Percentiles rank a stretch among this genome's conserved stretches.
These are phyloP conservation scores for Dactylella cylindrospora DNA, from an alignment of 2,329 filamentous ascomycete genomes.

Conservation along the genomic window DNA sequence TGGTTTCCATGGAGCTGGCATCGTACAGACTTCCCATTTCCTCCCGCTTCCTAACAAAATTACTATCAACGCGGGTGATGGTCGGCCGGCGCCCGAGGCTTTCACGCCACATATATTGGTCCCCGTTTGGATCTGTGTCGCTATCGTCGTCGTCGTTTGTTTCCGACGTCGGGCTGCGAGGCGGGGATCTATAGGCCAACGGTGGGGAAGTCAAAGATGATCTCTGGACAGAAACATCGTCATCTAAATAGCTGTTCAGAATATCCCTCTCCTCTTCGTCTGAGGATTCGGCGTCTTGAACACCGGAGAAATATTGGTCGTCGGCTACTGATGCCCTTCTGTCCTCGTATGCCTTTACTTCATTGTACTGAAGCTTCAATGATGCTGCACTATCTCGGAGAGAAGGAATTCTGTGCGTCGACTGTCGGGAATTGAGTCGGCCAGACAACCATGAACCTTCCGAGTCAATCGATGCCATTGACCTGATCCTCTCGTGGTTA, in stretches of 20 bases:
- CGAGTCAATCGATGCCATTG: constrained; percentile 89
- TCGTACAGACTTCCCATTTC: constrained; percentile 36
- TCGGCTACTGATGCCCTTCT: constrained; percentile 68
- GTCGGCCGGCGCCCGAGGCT: constrained; percentile 31
- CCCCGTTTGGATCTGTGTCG: constrained; percentile 22
- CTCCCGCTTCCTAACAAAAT: constrained; percentile 32
- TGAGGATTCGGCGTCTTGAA: constrained; percentile 50
- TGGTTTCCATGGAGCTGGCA: constrained; percentile 28
- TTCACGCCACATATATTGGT: constrained; percentile 35
- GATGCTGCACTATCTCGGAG: constrained; percentile 54
- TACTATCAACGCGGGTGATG: constrained; percentile 37
- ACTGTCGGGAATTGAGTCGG: constrained; percentile 59
- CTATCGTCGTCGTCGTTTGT: constrained; percentile 19
- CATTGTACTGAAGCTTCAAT: constrained; percentile 55
- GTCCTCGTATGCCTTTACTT: constrained; percentile 57
- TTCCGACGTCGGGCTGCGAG: constrained; percentile 25
- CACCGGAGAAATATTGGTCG: constrained; percentile 71
- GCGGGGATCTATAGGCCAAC: constrained; percentile 24
- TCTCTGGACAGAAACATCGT: constrained; percentile 25
- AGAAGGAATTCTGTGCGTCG: constrained; percentile 55
- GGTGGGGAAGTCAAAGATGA: too few species aligned
- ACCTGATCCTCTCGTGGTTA: constrained; percentile 52
- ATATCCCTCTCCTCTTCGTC: constrained; percentile 40
- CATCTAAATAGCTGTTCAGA: constrained; percentile 34
- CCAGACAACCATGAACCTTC: constrained; percentile 96